Percentiles rank a stretch among this genome's conserved stretches.
These are phyloP conservation scores for Tolypocladium ophioglossoides DNA, from an alignment of 2,329 filamentous ascomycete species.

Conservation along the genomic window DNA sequence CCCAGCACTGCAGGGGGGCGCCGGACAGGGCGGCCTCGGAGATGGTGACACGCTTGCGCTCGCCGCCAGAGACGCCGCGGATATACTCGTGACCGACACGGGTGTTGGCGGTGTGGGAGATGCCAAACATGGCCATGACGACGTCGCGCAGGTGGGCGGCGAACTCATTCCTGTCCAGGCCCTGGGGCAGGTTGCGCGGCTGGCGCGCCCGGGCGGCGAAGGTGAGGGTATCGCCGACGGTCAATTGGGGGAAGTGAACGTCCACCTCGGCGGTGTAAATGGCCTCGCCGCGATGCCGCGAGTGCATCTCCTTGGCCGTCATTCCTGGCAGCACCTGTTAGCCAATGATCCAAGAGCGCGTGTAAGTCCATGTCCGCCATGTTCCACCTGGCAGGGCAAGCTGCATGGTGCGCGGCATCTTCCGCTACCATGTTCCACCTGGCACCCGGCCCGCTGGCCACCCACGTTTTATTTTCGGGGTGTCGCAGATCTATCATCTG, in stretches of 20 bases:
- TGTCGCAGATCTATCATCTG: constrained; percentile 1
- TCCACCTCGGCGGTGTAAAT: constrained; percentile 83
- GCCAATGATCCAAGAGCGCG: background rate
- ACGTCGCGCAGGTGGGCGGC: constrained; percentile 58
- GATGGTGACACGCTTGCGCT: constrained; percentile 58
- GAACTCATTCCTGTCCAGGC: constrained; percentile 42
- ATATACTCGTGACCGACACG: constrained; percentile 66
- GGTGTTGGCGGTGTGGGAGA: constrained; percentile 63
- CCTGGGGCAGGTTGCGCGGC: constrained; percentile 49
- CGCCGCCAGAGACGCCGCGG: constrained; percentile 64
- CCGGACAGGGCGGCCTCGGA: constrained; percentile 49
- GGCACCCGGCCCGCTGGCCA: background rate
- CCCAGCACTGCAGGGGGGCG: constrained; percentile 54
- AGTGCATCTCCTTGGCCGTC: constrained; percentile 63
- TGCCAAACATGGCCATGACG: constrained; percentile 66
- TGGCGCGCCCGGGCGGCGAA: constrained; percentile 65
- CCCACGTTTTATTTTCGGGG: constrained; percentile 1
- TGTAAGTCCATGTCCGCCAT: background rate
- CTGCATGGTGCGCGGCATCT: constrained; percentile 1
- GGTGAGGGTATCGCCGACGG: constrained; percentile 67
- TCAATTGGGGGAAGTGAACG: constrained; percentile 68
- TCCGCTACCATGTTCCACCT: constrained; percentile 1
- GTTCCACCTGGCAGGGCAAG: background rate
- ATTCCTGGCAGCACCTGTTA: constrained; percentile 34
- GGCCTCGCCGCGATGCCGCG: constrained; percentile 68